Evolutionary conservation across 2,329 filamentous ascomycete species (phyloP).

Genomic region (Nothopassalora personata): DNA sequence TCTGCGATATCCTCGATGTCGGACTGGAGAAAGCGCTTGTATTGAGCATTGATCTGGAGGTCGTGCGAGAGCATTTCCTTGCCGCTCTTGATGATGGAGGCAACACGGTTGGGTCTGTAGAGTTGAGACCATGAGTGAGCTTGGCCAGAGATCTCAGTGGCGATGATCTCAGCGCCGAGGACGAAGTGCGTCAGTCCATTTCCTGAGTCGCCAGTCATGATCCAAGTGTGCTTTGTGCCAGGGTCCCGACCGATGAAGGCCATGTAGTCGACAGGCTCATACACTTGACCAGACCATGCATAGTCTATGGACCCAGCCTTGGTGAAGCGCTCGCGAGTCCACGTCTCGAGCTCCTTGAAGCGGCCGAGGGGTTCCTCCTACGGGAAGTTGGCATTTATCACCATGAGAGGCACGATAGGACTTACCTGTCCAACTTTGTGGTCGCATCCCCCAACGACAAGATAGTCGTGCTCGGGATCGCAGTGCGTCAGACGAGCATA

Average conservation of each 20-base stretch:
- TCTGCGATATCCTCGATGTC: conserved; percentile 56
- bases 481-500: conserved; percentile 52
- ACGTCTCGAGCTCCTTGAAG: conserved; percentile 49
- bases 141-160: conserved; percentile 50
- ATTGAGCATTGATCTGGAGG: conserved; percentile 52
- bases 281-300: conserved; percentile 54
- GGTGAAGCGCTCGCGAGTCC: conserved; percentile 51
- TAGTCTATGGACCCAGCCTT: conserved; percentile 49
- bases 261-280: conserved; percentile 52
- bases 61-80: conserved; percentile 48
- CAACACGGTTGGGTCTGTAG: conserved; percentile 48
- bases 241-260: conserved; percentile 54
- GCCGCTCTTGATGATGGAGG: conserved; percentile 42
- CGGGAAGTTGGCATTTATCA: conserved; percentile 38
- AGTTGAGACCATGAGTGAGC: conserved; percentile 37
- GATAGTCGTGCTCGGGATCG: conserved; percentile 51
- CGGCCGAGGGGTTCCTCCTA: conserved; percentile 40
- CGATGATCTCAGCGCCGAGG: conserved; percentile 48
- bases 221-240: conserved; percentile 47
- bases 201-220: conserved; percentile 54
- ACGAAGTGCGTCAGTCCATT: conserved; percentile 55
- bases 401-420: background rate
- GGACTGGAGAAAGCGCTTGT: conserved; percentile 50
- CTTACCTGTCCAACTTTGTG: conserved; percentile 40
- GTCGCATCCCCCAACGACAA: conserved; percentile 53